Evolutionary conservation across 2,329 filamentous ascomycete genomes (phyloP).

Genomic region (Arthroderma sp.): DNA sequence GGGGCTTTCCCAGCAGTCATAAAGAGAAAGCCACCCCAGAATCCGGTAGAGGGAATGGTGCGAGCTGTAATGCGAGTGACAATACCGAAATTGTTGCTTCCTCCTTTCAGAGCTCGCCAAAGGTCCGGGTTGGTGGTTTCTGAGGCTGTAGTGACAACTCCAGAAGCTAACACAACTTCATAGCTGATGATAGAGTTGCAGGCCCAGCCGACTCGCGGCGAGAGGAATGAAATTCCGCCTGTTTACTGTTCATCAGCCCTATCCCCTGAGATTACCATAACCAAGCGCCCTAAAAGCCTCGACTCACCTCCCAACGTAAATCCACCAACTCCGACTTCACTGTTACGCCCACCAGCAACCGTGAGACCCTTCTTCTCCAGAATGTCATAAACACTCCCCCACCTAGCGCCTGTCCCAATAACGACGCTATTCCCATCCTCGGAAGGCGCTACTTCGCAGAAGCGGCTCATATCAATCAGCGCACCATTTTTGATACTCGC

Average conservation of each 20-base stretch:
- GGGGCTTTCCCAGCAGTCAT: conserved; percentile 13
- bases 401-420: conserved; percentile 21
- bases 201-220: conserved; percentile 34
- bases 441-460: conserved; percentile 18
- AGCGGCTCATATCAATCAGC: conserved; percentile 26
- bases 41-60: conserved; percentile 15
- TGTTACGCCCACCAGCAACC: conserved; percentile 20
- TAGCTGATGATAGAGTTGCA: conserved; percentile 36
- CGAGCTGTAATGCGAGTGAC: conserved; percentile 28
- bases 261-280: neutral
- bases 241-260: neutral
- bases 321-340: conserved; percentile 20
- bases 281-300: neutral
- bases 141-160: conserved; percentile 30
- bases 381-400: conserved; percentile 18
- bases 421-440: conserved; percentile 15
- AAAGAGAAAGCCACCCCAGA: conserved; percentile 22
- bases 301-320: conserved; percentile 22
- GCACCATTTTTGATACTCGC: conserved; percentile 29
- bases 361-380: conserved; percentile 15
- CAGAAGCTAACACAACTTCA: conserved; percentile 33
- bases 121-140: conserved; percentile 11
- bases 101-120: conserved; percentile 28
- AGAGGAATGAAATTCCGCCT: conserved; percentile 20
- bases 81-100: conserved; percentile 33